Percentiles rank a stretch among this genome's conserved stretches.
These are phyloP conservation scores for Crithidia bombi DNA, from an alignment of 208 protist species.

Conservation along the genomic window DNA sequence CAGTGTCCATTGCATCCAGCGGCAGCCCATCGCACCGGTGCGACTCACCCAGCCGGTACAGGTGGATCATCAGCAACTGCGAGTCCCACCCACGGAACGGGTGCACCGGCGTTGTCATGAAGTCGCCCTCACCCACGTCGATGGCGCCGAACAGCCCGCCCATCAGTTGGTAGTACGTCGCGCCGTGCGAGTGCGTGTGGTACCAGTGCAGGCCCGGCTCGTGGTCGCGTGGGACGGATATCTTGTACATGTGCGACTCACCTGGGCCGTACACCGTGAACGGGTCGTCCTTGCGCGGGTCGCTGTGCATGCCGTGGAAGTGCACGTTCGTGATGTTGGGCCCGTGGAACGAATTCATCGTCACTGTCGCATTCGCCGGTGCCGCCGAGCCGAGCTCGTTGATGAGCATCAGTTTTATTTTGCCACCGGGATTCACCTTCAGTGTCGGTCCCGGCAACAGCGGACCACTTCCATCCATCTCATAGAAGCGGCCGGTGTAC, in stretches of 20 bases:
- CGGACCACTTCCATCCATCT: slow-evolving; percentile 35
- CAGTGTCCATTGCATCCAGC: slow-evolving; percentile 47
- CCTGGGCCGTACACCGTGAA: slow-evolving; percentile 59
- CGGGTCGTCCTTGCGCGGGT: slow-evolving; percentile 70
- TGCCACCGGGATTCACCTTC: slow-evolving; percentile 69
- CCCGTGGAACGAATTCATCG: slow-evolving; percentile 68
- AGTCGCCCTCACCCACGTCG: slow-evolving; percentile 61
- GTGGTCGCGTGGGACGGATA: slow-evolving; percentile 73
- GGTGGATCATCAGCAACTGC: slow-evolving; percentile 69
- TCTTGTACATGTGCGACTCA: slow-evolving; percentile 60
- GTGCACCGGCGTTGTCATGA: slow-evolving; percentile 46
- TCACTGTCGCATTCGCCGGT: slow-evolving; percentile 14
- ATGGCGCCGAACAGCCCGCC: slow-evolving; percentile 82
- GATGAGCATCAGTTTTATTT: slow-evolving; percentile 58
- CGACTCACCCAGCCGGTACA: slow-evolving; percentile 68
- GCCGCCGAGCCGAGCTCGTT: slow-evolving; percentile 64
- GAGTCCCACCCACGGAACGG: slow-evolving; percentile 45
- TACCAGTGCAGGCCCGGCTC: slow-evolving; percentile 87
- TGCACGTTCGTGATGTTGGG: slow-evolving; percentile 85
- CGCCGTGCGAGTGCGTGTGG: slow-evolving; percentile 85
- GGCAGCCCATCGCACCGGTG: slow-evolving; percentile 62
- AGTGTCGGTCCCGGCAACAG: slow-evolving; percentile 73
- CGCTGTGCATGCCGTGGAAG: slow-evolving; percentile 84
- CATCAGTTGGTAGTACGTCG: slow-evolving; percentile 75
- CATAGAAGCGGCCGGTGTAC: slow-evolving; percentile 79